Evolutionary conservation across 192 early-diverging fungal species (phyloP), one percentile per base, ranked within the genome.

Genomic region (Rhizophagus sp.): DNA sequence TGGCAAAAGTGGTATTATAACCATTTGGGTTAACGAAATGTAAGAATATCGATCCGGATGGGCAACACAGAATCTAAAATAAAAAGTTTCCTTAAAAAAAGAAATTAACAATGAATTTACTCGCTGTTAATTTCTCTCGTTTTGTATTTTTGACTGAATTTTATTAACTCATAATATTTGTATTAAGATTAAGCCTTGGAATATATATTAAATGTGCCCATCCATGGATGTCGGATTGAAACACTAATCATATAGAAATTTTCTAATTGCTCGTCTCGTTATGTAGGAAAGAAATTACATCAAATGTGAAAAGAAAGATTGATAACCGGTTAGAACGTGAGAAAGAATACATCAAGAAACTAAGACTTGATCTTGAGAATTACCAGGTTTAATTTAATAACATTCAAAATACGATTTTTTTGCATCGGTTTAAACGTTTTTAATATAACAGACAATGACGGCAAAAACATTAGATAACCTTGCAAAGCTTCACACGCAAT

Each of bases 371-470:
- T 13, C 17, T 67, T 67, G 65, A 67, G 7, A 67, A 33, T 34
- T 67, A 67, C 33, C 65, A 67, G 65, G 65, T 67, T 66, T 30
- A 66, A 66, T 15, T 66, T 34, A 2, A 30, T 33, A 67, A 24
- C 0, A 7, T 34, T 67, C 13, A 12, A 67, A 6, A 67, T 33
- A 17, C 15, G 1, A 22, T 22, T 22, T 57, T 6, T 57, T 57
- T 2, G 5, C 34, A 34, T 33, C 17, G 17, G 7, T 2, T 33
- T 33, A 27, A 1, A 67, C 4, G 12, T 27, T 27, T 11, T n/a
- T 64, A 12, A 64, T 25, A 13, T 8, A 67, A 67, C 5, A 67
- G 65, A 36, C 13, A 17, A 4, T 4, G 17, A 67, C 65, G 0
- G 33, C 15, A 12, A 33, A 67, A 67, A 33, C 27, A 19, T 67